A percentile compares a stretch with the other conserved stretches of the same genome.
Conservation (phyloP, 257 asterid species). For the Ajuga chamaepitys region DNA sequence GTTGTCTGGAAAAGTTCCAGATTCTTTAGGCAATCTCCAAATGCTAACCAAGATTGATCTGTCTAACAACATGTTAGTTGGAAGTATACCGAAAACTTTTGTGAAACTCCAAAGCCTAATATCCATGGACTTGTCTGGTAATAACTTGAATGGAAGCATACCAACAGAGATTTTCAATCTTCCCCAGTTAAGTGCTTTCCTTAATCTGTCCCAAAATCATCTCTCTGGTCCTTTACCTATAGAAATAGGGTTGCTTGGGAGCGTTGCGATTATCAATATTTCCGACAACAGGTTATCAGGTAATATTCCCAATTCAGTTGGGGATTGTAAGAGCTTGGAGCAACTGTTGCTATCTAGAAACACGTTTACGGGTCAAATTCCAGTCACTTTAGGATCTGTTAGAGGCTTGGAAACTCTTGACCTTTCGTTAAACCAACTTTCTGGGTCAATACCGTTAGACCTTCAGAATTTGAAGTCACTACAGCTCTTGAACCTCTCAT, state of each 20-base stretch:
- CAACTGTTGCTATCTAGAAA: conserved; percentile 33
- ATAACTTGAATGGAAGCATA: conserved; percentile 41
- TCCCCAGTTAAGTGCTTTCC: conserved; percentile 29
- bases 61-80: conserved; percentile 40
- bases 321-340: conserved; percentile 41
- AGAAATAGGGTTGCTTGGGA: conserved; percentile 30
- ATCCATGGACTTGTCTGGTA: conserved; percentile 43
- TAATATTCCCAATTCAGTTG: conserved; percentile 36
- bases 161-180: conserved; percentile 35
- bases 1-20: conserved; percentile 43
- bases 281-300: conserved; percentile 39
- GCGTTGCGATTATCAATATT: conserved; percentile 30
- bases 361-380: conserved; percentile 40
- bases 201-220: conserved; percentile 38
- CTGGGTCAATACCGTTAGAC: conserved; percentile 29
- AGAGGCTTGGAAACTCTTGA: conserved; percentile 50
- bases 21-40: conserved; percentile 38
- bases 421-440: conserved; percentile 46
- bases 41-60: conserved; percentile 36
- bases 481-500: conserved; percentile 40
- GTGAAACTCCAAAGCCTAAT: conserved; percentile 25
- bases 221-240: conserved; percentile 42
- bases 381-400: conserved; percentile 24
- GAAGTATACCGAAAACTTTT: conserved; percentile 32
- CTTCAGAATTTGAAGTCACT: conserved; percentile 30